Percentiles rank a stretch among this genome's conserved stretches.
Conservation (phyloP, 192 early-diverging fungal genomes). For the Rhizophagus clarus region DNA sequence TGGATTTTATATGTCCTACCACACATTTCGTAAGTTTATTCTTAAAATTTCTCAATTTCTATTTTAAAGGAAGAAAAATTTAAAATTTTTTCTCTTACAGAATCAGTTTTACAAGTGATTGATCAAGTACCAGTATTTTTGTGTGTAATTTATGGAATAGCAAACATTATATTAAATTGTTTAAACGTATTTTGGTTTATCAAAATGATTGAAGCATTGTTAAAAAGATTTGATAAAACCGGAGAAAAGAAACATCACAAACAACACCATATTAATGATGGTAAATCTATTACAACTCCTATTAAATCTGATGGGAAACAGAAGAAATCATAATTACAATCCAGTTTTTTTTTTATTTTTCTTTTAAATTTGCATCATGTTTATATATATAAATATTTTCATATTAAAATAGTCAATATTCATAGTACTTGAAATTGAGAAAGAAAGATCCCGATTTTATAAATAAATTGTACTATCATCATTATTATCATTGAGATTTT, state of each 20-base stretch:
- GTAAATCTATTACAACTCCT: not conserved
- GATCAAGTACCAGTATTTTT: conserved; percentile 43
- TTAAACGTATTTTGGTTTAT: conserved; percentile 70
- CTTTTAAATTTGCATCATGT: too few species aligned
- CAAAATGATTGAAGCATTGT: conserved; percentile 53
- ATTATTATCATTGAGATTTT: too few species aligned
- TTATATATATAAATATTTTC: too few species aligned
- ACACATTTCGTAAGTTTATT: conserved; percentile 54
- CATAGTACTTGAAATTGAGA: too few species aligned
- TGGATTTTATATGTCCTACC: conserved; percentile 74
- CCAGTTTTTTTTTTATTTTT: too few species aligned
- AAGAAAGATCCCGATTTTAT: too few species aligned
- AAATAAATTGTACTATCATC: too few species aligned
- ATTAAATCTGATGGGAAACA: not conserved
- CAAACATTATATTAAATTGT: conserved; percentile 61
- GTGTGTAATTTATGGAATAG: conserved; percentile 50
- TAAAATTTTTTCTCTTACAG: conserved; percentile 9
- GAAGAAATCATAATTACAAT: not conserved
- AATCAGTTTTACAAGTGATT: conserved; percentile 35
- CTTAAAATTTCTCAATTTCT: conserved; percentile 28
- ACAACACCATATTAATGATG: not conserved
- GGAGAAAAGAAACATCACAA: not conserved
- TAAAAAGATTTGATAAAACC: conserved; percentile 40
- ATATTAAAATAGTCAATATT: too few species aligned
- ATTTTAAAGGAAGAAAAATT: not conserved